Evolutionary conservation across 2,329 filamentous ascomycete species (phyloP), one percentile per base, ranked within the genome.

Genomic region (Exophiala mesophila): DNA sequence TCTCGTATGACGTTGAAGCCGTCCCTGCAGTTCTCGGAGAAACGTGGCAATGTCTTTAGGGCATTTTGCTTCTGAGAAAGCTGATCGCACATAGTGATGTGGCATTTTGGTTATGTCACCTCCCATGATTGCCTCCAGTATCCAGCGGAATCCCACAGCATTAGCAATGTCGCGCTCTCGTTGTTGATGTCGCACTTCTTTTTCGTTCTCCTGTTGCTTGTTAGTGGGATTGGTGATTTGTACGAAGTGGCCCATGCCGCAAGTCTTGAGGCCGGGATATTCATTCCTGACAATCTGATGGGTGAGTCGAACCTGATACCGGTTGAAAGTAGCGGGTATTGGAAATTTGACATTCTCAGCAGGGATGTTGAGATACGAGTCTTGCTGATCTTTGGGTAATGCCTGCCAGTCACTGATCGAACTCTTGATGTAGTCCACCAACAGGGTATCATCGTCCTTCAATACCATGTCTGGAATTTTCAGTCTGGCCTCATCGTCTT

Each of bases 221-320:
- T 61, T 53, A 36, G 69, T 59, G 21, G 60, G 63, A 3, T 57
- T 49, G 9, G 65, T 57, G 24, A 73, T 61, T 39, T 67, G 65
- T 3, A 72, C 55, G 45, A 67, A 71, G 10, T 57, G 54, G 6
- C 56, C 45, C 40, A 59, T 62, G 9, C 62, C 57, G 9, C 64
- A 56, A 2, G 67, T 63, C 21, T 63, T 63, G 32, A 71, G 50
- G 16, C 47, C 52, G 1, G 67, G 65, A 41, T 65, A 85, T 50
- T 84, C 80, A 10, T 71, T 72, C 9, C 77, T 70, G n/a, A 85
- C 70, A 9, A 83, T 65, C 53, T 84, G 80, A 55, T 85, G 77
- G 1, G 85, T 71, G 4, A 85, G 66, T 23, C 78, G 70, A 57
- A 80, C 78, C 57, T 85, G 80, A 53, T 76, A 83, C 1, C 71